Base-by-base conservation (phyloP, 192 early-diverging fungal genomes). In the Coemansia sp. region DNA sequence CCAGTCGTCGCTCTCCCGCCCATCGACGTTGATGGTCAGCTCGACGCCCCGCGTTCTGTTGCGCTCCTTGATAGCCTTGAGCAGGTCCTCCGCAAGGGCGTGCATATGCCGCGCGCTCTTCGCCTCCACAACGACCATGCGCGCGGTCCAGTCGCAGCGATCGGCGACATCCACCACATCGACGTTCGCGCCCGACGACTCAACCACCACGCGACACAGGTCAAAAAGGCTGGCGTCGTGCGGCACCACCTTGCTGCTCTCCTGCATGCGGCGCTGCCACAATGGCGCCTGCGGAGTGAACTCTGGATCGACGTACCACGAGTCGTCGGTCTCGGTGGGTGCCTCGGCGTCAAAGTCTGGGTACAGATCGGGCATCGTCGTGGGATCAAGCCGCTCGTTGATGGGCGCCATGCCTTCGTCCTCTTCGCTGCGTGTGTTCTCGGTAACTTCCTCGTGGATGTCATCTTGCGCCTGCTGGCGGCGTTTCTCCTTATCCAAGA, bases 81-180 rank as follows among this genome's bases (percentile, higher is more conserved):
- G 46, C 50, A 82, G 24, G 16, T 63, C 59, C 66, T 82, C 80
- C 1, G 63, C 48, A 64, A 82, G 70, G n/a, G 80, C 75, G 6
- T 69, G 80, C 80, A 82, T 82, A 59, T 82, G 80, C 27, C 80
- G 68, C n/a, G 72, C 68, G 56, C 75, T 75, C 66, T 67, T 82
- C n/a, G 80, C 68, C 60, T 77, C 57, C 0, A 66, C 74, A 29
- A 82, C 57, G 6, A 82, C 41, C 75, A 82, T 77, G 3, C 59
- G 39, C 10, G 40, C 16, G 5, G 80, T 82, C 74, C 74, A 77
- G 1, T 82, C 80, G 31, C 80, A 82, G 33, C 65, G 62, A 2
- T 71, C 80, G 0, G 61, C 33, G 2, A 82, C 71, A 45, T 82
- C 80, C 29, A 77, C 16, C 9, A 74, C 66, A 19, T 57, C 35